phyloP scores from a whole-genome alignment of 805 yeast genomes.

The Yarrowia sp. region DNA sequence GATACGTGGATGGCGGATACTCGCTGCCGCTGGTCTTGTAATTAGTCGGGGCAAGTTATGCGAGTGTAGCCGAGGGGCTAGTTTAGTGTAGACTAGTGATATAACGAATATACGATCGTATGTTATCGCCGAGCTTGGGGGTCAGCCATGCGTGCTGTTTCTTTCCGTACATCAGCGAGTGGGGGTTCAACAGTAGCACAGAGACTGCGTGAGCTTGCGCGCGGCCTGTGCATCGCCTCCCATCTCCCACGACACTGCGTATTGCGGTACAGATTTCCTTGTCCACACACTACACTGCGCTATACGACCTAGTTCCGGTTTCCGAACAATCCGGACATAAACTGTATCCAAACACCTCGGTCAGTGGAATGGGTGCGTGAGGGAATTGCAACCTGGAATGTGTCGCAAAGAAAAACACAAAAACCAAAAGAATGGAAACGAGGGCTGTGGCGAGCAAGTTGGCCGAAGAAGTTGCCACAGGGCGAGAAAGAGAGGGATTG shows the following conservation, averaged over 20 bases:
- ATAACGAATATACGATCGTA: neutral
- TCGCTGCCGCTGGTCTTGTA: conserved; percentile 20
- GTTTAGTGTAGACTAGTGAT: neutral
- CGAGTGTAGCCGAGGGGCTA: conserved; percentile 18
- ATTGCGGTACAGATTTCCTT: neutral
- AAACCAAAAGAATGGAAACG: neutral
- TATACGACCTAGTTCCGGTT: neutral
- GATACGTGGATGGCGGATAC: conserved; percentile 7
- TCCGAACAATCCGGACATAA: conserved; percentile 1
- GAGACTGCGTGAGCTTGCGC: neutral
- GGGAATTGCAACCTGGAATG: conserved; percentile 17
- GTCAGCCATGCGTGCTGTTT: neutral
- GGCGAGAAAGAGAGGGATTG: neutral
- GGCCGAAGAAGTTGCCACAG: too few species aligned
- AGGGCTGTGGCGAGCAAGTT: neutral
- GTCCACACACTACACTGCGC: neutral
- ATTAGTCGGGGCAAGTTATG: conserved; percentile 22
- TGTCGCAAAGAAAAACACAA: neutral
- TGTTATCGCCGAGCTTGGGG: conserved; percentile 1
- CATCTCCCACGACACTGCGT: neutral
- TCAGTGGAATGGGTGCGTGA: conserved; percentile 3
- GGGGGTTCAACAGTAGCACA: neutral
- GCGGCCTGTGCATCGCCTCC: too few species aligned
- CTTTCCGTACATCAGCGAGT: neutral
- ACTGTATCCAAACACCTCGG: neutral